These are phyloP conservation scores for Salvia miltiorrhiza DNA, from an alignment of 257 asterid genomes.

Conservation along the genomic window DNA sequence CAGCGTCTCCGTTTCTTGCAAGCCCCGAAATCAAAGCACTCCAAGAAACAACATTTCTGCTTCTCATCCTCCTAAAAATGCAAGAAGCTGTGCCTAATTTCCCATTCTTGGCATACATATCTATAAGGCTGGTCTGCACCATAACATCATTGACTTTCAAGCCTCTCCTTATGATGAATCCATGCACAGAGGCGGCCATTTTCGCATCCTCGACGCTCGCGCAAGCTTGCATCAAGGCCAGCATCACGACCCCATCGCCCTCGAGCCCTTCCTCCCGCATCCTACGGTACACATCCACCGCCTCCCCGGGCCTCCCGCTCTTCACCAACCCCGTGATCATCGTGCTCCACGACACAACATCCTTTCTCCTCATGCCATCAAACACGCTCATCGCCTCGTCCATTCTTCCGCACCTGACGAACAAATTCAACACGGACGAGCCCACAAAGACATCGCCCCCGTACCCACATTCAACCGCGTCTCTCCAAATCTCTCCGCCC, in stretches of 20 bases:
- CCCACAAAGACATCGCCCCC: constrained; percentile 60
- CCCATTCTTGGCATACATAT: constrained; percentile 78
- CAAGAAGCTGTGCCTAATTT: constrained; percentile 42
- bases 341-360: constrained; percentile 70
- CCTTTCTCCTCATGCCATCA: constrained; percentile 49
- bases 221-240: constrained; percentile 66
- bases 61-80: constrained; percentile 41
- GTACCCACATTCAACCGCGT: constrained; percentile 53
- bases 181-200: constrained; percentile 67
- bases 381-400: constrained; percentile 55
- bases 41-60: constrained; percentile 63
- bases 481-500: constrained; percentile 50
- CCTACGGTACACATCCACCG: constrained; percentile 38
- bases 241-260: constrained; percentile 63
- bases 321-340: constrained; percentile 62
- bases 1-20: constrained; percentile 59
- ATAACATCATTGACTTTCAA: constrained; percentile 46
- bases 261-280: constrained; percentile 56
- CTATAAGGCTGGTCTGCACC: constrained; percentile 60
- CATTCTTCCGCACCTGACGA: constrained; percentile 58
- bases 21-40: constrained; percentile 67
- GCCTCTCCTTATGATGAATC: constrained; percentile 45
- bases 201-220: constrained; percentile 39
- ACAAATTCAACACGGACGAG: constrained; percentile 62
- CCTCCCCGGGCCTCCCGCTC: constrained; percentile 48